phyloP scores from a whole-genome alignment of 768 basidiomycete genomes.

The Lyophyllum atratum region DNA sequence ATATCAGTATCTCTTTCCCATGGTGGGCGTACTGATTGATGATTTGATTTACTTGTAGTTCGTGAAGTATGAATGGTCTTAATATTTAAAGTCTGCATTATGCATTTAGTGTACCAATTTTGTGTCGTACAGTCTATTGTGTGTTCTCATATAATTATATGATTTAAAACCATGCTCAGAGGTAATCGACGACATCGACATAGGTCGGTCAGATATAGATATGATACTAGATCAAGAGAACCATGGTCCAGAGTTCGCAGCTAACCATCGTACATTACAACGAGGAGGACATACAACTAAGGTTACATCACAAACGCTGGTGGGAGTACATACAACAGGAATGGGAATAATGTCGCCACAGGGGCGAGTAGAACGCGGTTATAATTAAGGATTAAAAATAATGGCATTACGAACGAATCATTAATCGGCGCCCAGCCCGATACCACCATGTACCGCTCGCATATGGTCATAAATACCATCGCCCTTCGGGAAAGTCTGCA shows the following conservation, averaged over 20 bases:
- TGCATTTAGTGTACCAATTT: background rate
- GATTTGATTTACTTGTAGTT: conserved; percentile 30
- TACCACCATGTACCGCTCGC: conserved; percentile 65
- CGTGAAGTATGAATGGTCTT: conserved; percentile 31
- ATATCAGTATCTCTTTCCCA: background rate
- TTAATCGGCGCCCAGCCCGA: conserved; percentile 38
- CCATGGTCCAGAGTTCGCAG: no score
- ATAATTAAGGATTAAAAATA: background rate
- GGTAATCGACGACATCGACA: no score
- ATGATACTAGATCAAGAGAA: no score
- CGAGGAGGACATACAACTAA: background rate
- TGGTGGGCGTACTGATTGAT: background rate
- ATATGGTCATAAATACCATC: conserved; percentile 81
- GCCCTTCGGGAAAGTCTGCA: conserved; percentile 67
- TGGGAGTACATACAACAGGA: background rate
- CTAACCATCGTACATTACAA: background rate
- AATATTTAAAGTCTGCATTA: background rate
- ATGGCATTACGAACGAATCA: background rate
- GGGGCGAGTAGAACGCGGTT: background rate
- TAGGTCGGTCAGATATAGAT: no score
- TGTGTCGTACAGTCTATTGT: background rate
- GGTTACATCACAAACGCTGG: background rate
- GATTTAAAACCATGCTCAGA: background rate
- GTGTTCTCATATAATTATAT: background rate
- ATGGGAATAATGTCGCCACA: background rate